Percentiles rank a stretch among this genome's conserved stretches.
These are phyloP conservation scores for Kwoniella dendrophila DNA, from an alignment of 768 basidiomycete species.

Conservation along the genomic window DNA sequence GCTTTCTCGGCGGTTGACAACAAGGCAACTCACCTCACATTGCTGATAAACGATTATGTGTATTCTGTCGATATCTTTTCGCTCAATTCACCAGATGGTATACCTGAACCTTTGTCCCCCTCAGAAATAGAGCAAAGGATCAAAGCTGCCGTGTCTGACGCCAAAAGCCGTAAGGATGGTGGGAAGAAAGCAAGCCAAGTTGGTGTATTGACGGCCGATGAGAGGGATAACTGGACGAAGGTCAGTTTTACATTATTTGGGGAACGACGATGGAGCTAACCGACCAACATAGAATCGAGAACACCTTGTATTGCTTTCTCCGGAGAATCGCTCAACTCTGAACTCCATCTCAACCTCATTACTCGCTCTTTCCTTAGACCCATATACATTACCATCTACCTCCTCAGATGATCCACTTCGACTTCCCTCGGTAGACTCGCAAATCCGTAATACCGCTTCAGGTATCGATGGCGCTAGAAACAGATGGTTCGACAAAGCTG, in stretches of 20 bases:
- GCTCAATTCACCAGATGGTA: constrained; percentile 48
- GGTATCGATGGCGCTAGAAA: constrained; percentile 68
- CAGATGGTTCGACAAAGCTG: constrained; percentile 87
- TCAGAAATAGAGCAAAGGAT: constrained; percentile 61
- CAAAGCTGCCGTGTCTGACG: constrained; percentile 64
- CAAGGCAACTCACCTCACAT: constrained; percentile 64
- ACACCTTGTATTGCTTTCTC: constrained; percentile 69
- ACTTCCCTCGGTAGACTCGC: constrained; percentile 65
- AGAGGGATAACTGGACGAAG: constrained; percentile 77
- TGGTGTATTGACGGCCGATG: constrained; percentile 74
- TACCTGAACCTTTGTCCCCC: constrained; percentile 54
- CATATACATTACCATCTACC: constrained; percentile 61
- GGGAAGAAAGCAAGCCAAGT: constrained; percentile 68
- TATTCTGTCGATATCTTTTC: constrained; percentile 72
- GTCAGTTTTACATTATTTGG: constrained; percentile 58
- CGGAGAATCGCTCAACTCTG: constrained; percentile 66
- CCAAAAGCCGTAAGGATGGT: constrained; percentile 59
- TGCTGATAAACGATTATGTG: constrained; percentile 76
- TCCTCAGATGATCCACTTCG: constrained; percentile 46
- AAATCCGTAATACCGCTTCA: constrained; percentile 72
- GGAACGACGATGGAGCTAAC: not conserved
- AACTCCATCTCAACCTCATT: constrained; percentile 71
- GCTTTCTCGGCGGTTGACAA: constrained; percentile 61
- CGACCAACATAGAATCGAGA: constrained; percentile 65
- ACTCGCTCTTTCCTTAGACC: constrained; percentile 79